phyloP scores from a whole-genome alignment of 352 stramenopile genomes.

The Pythium aquatile region DNA sequence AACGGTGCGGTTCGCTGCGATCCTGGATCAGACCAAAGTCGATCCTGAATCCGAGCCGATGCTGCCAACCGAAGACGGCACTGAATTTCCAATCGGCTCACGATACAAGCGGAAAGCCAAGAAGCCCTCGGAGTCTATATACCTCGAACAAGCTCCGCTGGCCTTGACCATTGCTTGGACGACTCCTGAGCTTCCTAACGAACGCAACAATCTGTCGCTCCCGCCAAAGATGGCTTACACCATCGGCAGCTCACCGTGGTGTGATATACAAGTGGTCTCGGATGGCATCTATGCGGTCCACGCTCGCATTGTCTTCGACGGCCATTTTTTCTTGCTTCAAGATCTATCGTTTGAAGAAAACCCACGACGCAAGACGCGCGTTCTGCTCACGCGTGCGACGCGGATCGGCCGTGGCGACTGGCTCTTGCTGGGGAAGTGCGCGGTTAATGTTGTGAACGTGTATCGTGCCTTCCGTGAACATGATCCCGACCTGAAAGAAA shows the following conservation, averaged over 20 bases:
- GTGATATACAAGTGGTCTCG: slow-evolving; percentile 49
- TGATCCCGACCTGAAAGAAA: slow-evolving; percentile 60
- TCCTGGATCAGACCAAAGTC: slow-evolving; percentile 19
- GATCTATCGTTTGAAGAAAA: slow-evolving; percentile 73
- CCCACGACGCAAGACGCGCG: slow-evolving; percentile 46
- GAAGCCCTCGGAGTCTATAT: slow-evolving; percentile 16
- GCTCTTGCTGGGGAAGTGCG: slow-evolving; percentile 56
- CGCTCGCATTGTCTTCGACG: slow-evolving; percentile 62
- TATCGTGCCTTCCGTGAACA: slow-evolving; percentile 50
- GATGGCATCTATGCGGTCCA: slow-evolving; percentile 54
- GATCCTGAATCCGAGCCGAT: slow-evolving; percentile 14
- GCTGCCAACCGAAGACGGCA: slow-evolving; percentile 33
- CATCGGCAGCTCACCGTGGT: slow-evolving; percentile 55
- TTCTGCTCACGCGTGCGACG: slow-evolving; percentile 45
- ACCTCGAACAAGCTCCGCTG: slow-evolving; percentile 8
- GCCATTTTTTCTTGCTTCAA: slow-evolving; percentile 63
- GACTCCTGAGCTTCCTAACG: slow-evolving; percentile 22
- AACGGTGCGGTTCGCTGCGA: slow-evolving; percentile 23
- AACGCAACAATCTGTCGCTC: slow-evolving; percentile 19
- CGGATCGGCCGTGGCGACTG: slow-evolving; percentile 56
- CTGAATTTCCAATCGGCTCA: slow-evolving; percentile 32
- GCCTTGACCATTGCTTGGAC: slow-evolving; percentile 20
- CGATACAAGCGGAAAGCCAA: slow-evolving; percentile 48
- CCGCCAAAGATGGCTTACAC: slow-evolving; percentile 35
- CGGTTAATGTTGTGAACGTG: slow-evolving; percentile 46